A percentile compares a stretch with the other conserved stretches of the same genome.
Conservation (phyloP, 345 rosid genomes). For the Dipteronia dyeriana region DNA sequence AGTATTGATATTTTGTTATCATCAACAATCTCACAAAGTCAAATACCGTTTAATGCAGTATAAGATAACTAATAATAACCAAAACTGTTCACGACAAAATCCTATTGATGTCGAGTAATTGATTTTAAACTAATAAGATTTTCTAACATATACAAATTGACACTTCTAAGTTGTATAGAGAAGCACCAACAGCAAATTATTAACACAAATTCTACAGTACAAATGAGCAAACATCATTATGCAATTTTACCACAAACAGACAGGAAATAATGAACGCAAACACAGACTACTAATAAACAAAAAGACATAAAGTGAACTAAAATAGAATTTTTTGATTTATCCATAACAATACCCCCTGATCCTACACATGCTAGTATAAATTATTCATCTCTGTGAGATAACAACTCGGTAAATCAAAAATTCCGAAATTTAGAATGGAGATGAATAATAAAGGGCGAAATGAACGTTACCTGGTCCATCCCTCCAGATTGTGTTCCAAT, state of each 20-base stretch:
- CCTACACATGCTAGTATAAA: neutral
- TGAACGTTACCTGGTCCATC: conserved; percentile 83
- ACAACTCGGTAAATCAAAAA: no score
- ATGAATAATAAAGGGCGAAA: neutral
- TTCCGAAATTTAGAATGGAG: neutral
- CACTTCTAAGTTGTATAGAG: neutral
- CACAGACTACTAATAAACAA: neutral
- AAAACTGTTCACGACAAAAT: neutral
- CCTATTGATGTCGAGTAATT: neutral
- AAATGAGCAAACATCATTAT: neutral
- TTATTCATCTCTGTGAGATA: neutral
- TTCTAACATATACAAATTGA: neutral
- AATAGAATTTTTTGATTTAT: neutral
- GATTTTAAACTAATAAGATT: neutral
- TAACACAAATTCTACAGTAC: neutral
- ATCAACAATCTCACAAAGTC: neutral
- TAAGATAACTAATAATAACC: neutral
- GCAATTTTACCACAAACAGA: neutral
- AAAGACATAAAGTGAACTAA: neutral
- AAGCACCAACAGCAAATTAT: neutral
- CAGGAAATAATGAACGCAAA: neutral
- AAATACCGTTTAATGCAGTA: neutral
- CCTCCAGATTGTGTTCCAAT: conserved; percentile 99
- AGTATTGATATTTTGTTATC: conserved; percentile 4
- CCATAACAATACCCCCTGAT: neutral